These are phyloP conservation scores for Achlya hypogyna DNA, from an alignment of 352 stramenopile genomes.

Conservation along the genomic window DNA sequence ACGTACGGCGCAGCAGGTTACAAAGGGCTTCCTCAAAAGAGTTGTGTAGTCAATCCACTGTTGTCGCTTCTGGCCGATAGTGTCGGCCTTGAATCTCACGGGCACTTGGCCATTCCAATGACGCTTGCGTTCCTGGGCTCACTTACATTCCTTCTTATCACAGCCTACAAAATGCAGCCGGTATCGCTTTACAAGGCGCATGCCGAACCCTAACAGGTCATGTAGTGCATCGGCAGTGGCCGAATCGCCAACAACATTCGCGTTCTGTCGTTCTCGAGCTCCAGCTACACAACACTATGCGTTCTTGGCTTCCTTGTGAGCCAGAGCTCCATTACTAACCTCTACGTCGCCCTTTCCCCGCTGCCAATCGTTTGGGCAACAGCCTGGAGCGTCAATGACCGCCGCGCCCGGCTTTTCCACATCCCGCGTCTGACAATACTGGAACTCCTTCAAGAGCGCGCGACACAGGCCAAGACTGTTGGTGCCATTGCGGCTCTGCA, in stretches of 20 bases:
- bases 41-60: background rate
- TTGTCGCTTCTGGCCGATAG: background rate
- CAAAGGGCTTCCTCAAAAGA: background rate
- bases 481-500: slow-evolving; percentile 14
- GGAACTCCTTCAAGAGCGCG: background rate
- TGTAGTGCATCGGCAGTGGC: slow-evolving; percentile 19
- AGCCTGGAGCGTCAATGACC: slow-evolving; percentile 10
- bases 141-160: background rate
- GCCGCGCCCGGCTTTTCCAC: slow-evolving; percentile 6
- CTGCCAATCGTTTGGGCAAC: slow-evolving; percentile 1
- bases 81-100: background rate
- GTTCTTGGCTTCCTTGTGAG: background rate
- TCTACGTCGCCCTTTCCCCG: slow-evolving; percentile 5
- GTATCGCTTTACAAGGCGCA: background rate
- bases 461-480: background rate
- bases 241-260: slow-evolving; percentile 21
- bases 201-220: background rate
- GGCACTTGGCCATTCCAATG: background rate
- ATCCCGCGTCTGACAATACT: slow-evolving; percentile 9
- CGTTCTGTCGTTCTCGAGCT: slow-evolving; percentile 19
- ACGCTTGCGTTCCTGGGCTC: background rate
- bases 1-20: background rate
- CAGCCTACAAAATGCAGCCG: slow-evolving; percentile 14
- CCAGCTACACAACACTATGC: slow-evolving; percentile 7
- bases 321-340: background rate